A percentile compares a stretch with the other conserved stretches of the same genome.
Conservation (phyloP, 73 alveolate species). For the Tetrahymena malaccensis region DNA sequence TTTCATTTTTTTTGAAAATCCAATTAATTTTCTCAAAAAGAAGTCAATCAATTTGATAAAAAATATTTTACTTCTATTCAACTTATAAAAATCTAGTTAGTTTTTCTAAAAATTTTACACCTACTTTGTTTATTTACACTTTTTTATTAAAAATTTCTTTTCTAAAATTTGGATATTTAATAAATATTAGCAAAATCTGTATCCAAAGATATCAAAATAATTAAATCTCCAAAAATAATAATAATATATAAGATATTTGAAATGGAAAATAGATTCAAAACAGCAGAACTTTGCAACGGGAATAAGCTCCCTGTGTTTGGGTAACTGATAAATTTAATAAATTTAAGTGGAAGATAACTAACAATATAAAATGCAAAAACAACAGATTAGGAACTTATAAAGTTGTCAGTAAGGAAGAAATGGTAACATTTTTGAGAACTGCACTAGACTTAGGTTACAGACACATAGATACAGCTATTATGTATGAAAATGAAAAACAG, state of each 20-base stretch:
- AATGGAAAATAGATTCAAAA: neutral
- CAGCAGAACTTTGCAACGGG: neutral
- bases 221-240: too few relatives aligned
- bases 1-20: neutral
- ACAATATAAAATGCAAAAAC: too few relatives aligned
- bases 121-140: too few relatives aligned
- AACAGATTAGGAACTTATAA: neutral
- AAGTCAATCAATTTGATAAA: too few relatives aligned
- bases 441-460: slow-evolving; percentile 52
- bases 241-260: neutral
- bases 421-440: neutral
- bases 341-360: too few relatives aligned
- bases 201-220: too few relatives aligned
- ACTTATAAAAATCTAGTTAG: too few relatives aligned
- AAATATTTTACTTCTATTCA: too few relatives aligned
- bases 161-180: too few relatives aligned
- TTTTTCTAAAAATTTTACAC: too few relatives aligned
- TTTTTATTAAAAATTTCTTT: too few relatives aligned
- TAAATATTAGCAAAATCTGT: neutral
- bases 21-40: neutral
- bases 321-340: neutral
- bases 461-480: slow-evolving; percentile 68
- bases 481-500: slow-evolving; percentile 64
- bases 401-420: neutral
- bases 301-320: neutral